Conservation (phyloP, 306 rosid species). For the Lotus japonicus region DNA sequence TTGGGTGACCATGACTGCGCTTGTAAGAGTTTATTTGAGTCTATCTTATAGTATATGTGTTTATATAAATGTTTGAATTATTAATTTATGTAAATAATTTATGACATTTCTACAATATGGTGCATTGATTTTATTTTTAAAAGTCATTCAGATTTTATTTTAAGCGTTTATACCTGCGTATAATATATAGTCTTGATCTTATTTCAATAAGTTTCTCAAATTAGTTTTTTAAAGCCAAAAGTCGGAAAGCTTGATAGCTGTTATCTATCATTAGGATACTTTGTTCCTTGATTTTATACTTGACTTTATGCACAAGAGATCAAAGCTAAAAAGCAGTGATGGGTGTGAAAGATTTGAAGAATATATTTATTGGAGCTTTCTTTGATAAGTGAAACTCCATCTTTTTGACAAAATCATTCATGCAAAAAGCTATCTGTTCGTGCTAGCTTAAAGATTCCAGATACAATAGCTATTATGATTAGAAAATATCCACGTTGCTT, state of each 20-base stretch:
- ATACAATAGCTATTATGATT: constrained; percentile 10
- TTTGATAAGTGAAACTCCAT: constrained; percentile 21
- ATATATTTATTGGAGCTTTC: constrained; percentile 30
- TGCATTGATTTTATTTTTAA: too few species aligned
- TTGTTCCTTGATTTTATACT: constrained; percentile 24
- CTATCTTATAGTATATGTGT: too few species aligned
- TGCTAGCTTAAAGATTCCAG: not conserved
- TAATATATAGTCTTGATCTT: too few species aligned
- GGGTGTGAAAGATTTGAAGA: constrained; percentile 36
- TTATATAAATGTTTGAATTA: too few species aligned
- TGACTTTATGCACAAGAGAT: constrained; percentile 22
- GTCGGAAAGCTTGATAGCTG: constrained; percentile 35
- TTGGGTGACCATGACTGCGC: not conserved
- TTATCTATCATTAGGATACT: constrained; percentile 10
- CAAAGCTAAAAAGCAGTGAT: constrained; percentile 27
- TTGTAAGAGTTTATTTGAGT: too few species aligned
- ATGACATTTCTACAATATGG: too few species aligned
- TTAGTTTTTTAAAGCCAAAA: too few species aligned
- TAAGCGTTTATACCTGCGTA: too few species aligned
- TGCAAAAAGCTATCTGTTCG: constrained; percentile 11
- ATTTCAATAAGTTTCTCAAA: too few species aligned
- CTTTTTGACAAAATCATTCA: constrained; percentile 33
- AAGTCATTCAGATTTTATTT: too few species aligned
- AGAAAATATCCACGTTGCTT: constrained; percentile 24
- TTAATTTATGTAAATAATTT: too few species aligned